Percentiles rank a stretch among this genome's conserved stretches.
Evolutionary conservation across 2,329 filamentous ascomycete species (phyloP).

Genomic region (Proliferodiscus dingleyae): DNA sequence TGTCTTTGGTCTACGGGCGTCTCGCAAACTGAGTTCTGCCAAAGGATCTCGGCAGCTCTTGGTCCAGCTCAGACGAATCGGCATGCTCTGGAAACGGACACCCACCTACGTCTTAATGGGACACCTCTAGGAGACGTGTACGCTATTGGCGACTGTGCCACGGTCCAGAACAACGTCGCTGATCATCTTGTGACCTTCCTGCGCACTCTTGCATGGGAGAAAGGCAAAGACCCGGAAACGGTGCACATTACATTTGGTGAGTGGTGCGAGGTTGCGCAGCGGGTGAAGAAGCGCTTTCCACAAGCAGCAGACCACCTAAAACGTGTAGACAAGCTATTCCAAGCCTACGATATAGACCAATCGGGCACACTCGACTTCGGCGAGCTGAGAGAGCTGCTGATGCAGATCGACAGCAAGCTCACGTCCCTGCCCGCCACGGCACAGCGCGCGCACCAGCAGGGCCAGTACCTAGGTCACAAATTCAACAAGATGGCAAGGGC

Average conservation of each 20-base stretch:
- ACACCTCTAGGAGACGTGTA: slow-evolving; percentile 92
- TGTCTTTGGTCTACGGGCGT: slow-evolving; percentile 98
- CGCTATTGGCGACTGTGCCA: slow-evolving; percentile 91
- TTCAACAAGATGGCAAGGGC: slow-evolving; percentile 85
- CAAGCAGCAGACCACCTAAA: slow-evolving; percentile 84
- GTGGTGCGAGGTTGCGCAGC: slow-evolving; percentile 79
- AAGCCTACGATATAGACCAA: slow-evolving; percentile 87
- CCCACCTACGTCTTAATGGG: slow-evolving; percentile 83
- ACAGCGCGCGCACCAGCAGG: slow-evolving; percentile 94
- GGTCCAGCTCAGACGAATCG: slow-evolving; percentile 74
- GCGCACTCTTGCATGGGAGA: slow-evolving; percentile 84
- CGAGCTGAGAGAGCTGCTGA: slow-evolving; percentile 81
- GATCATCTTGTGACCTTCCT: slow-evolving; percentile 89
- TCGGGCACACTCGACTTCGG: slow-evolving; percentile 90
- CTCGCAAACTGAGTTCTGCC: slow-evolving; percentile 74
- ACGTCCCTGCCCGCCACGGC: slow-evolving; percentile 93
- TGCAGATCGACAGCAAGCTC: slow-evolving; percentile 90
- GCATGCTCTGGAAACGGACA: slow-evolving; percentile 90
- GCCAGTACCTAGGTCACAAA: slow-evolving; percentile 85
- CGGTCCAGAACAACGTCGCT: slow-evolving; percentile 94
- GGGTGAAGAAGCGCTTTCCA: slow-evolving; percentile 84
- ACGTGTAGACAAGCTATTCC: slow-evolving; percentile 85
- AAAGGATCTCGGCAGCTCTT: slow-evolving; percentile 72
- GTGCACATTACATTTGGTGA: slow-evolving; percentile 81
- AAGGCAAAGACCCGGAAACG: slow-evolving; percentile 83